These are phyloP conservation scores for Chlamydomonas sp. DNA, from an alignment of 139 green algal genomes.

Conservation along the genomic window DNA sequence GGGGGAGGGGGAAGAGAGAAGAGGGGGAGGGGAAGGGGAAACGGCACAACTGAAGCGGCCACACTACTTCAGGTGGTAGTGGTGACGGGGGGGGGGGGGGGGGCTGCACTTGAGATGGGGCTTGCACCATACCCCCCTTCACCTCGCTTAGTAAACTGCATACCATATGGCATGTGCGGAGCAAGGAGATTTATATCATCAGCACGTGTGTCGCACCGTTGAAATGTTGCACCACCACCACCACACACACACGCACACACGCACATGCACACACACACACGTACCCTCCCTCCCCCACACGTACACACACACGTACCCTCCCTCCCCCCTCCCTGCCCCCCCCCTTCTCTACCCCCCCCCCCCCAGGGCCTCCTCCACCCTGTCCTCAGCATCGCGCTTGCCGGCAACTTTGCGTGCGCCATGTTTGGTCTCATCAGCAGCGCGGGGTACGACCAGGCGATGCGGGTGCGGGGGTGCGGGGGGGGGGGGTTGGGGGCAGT, in stretches of 20 bases:
- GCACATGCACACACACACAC: not conserved
- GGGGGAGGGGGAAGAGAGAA: no score
- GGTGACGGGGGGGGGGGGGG: no score
- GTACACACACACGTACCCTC: not conserved
- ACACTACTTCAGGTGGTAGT: no score
- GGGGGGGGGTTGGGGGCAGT: no score
- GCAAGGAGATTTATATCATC: no score
- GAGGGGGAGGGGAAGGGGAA: no score
- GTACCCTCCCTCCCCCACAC: not conserved
- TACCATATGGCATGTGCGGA: no score
- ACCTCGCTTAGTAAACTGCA: no score
- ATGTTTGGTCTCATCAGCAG: constrained; percentile 40
- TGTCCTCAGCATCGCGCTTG: constrained; percentile 50
- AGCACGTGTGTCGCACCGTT: no score
- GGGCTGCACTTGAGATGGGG: no score
- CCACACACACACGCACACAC: not conserved
- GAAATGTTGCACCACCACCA: not conserved
- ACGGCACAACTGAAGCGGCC: no score
- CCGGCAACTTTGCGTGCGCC: constrained; percentile 42
- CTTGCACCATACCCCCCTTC: no score
- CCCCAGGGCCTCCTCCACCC: constrained; percentile 53
- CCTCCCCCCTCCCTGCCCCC: not conserved
- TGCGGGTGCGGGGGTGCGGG: constrained; percentile 16
- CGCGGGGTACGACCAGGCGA: constrained; percentile 33
- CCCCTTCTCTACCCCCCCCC: constrained; percentile 8